These are phyloP conservation scores for Amoebophrya sp. DNA, from an alignment of 169 alveolate species.

Conservation along the genomic window DNA sequence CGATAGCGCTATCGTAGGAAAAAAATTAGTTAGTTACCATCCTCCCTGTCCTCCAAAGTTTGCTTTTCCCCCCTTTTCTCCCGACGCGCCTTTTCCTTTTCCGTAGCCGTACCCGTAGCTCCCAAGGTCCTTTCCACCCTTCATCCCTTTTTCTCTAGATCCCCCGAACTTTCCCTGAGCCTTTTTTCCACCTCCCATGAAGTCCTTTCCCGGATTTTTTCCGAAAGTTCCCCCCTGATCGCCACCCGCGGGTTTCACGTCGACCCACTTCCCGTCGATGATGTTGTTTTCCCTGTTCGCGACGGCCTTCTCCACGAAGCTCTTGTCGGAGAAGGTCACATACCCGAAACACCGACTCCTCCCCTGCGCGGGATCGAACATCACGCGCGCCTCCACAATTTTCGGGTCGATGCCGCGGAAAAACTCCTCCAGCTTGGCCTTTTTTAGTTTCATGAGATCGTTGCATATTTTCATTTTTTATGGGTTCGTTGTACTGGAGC, in stretches of 20 bases:
- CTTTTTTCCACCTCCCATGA: background rate
- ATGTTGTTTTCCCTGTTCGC: background rate
- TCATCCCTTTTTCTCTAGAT: too few relatives aligned
- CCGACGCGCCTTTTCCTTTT: background rate
- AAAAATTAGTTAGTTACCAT: too few relatives aligned
- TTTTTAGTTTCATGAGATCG: too few relatives aligned
- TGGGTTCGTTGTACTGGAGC: too few relatives aligned
- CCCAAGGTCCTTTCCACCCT: too few relatives aligned
- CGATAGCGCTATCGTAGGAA: too few relatives aligned
- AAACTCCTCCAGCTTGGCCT: background rate
- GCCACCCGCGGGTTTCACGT: background rate
- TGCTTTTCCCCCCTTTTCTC: too few relatives aligned
- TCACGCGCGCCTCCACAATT: background rate
- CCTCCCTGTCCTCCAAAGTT: too few relatives aligned
- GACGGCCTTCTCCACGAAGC: background rate
- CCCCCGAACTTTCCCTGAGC: too few relatives aligned
- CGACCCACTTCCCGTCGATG: background rate
- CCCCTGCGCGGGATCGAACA: background rate
- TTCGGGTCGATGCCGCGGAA: background rate
- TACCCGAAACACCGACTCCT: background rate
- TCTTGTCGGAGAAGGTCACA: background rate
- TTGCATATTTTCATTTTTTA: too few relatives aligned
- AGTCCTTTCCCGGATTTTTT: background rate
- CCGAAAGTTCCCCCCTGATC: too few relatives aligned
- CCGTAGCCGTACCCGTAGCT: background rate